A percentile compares a stretch with the other conserved stretches of the same genome.
phyloP scores from a whole-genome alignment of 1,284 basidiomycete species.

The Trichosporon faecale region DNA sequence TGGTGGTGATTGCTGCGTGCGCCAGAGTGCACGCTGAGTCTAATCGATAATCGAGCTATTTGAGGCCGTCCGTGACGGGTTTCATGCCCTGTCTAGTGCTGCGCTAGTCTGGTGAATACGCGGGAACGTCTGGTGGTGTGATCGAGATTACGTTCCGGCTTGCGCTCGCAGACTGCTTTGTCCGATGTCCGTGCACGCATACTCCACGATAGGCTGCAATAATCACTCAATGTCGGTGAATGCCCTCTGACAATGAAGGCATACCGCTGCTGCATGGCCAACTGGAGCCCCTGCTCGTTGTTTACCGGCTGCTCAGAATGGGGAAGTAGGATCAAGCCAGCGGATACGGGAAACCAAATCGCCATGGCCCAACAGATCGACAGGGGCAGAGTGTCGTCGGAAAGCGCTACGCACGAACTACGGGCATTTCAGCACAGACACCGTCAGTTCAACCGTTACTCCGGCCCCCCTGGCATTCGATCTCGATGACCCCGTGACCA shows the following conservation, averaged over 20 bases:
- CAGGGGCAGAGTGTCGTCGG: neutral
- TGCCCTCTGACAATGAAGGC: neutral
- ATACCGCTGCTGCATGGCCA: too few species aligned
- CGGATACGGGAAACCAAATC: neutral
- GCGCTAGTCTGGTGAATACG: neutral
- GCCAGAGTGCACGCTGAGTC: neutral
- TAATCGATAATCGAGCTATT: neutral
- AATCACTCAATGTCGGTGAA: neutral
- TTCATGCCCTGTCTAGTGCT: neutral
- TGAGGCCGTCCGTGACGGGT: neutral
- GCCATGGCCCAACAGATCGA: neutral
- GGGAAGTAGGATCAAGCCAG: neutral
- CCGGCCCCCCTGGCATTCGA: neutral
- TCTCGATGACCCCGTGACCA: neutral
- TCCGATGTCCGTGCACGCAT: neutral
- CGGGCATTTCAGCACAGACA: neutral
- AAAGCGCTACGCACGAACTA: neutral
- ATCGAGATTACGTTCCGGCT: neutral
- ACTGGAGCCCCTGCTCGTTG: too few species aligned
- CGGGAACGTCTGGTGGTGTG: neutral
- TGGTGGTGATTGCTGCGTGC: too few species aligned
- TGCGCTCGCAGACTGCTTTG: neutral
- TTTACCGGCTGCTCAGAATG: neutral
- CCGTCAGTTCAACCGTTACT: neutral
- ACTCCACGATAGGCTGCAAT: neutral